Base-by-base conservation (phyloP, 108 stramenopile genomes). In the Skeletonema tropicum region DNA sequence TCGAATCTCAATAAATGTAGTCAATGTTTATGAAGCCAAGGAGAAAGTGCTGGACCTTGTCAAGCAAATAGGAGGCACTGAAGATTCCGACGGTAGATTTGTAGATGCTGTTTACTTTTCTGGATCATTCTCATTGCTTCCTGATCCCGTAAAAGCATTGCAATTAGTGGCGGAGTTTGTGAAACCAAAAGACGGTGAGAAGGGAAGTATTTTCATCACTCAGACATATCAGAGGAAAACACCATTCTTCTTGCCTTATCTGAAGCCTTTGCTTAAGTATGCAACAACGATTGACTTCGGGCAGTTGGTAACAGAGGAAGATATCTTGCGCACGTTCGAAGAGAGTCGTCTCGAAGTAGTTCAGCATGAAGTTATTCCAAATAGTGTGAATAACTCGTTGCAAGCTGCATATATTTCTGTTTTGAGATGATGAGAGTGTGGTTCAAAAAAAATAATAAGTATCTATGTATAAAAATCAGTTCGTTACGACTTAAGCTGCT, bases 261-360 rank as follows among this genome's bases (percentile, higher is more conserved):
- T 87, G 42, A 91, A 91, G 75, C 86, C 87, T 29, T 58, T 85
- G 23, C 33, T 91, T 19, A 86, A 85, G 74, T 89, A 86, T 66
- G 71, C 77, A n/a, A 91, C 87, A 30, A 91, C 90, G 10, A 86
- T 91, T 70, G 90, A 91, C 45, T 91, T 91, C 65, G 90, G 90
- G 35, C 57, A 89, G 63, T 60, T 91, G 26, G 71, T 85, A 21
- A 76, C 59, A 45, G 86, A 84, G 61, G 64, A 71, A 29, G 79
- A 87, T 10, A 63, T 85, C 7, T 67, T 64, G 52, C 29, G 81
- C 36, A 76, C 80, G 49, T 86, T 83, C 68, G 49, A 48, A 33
- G 83, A 82, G 60, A 74, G 80, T 62, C 74, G 68, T 30, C 72
- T 89, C 39, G 55, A 75, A 58, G 41, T 85, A 14, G 60, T 76